Percentiles rank a stretch among this genome's conserved stretches.
Conservation (phyloP, 1,284 basidiomycete species). For the Prillingera fragicola region DNA sequence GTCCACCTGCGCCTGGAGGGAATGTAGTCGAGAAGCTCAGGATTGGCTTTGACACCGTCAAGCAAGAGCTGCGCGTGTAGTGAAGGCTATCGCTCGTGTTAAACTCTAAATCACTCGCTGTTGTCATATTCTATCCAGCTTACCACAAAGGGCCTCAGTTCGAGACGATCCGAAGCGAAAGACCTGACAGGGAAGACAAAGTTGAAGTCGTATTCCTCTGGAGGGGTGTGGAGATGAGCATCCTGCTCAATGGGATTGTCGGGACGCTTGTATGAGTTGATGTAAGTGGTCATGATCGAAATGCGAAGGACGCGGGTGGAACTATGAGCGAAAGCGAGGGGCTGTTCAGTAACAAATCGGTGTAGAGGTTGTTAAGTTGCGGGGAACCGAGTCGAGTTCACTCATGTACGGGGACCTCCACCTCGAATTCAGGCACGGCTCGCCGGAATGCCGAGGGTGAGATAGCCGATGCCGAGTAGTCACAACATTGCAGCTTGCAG, state of each 20-base stretch:
- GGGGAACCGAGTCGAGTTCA: too few relatives aligned
- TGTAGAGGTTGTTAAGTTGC: too few relatives aligned
- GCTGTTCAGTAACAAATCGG: too few relatives aligned
- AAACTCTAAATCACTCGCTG: too few relatives aligned
- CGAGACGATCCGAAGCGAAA: conserved; percentile 30
- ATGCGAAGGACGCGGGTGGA: too few relatives aligned
- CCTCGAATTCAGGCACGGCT: too few relatives aligned
- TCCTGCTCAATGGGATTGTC: conserved; percentile 12
- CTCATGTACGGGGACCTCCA: too few relatives aligned
- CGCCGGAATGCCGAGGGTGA: too few relatives aligned
- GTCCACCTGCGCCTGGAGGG: conserved; percentile 9
- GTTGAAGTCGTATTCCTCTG: conserved; percentile 44
- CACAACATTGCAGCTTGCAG: too few relatives aligned
- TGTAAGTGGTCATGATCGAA: conserved; percentile 8
- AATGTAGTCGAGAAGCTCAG: conserved; percentile 25
- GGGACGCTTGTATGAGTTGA: conserved; percentile 27
- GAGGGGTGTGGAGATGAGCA: conserved; percentile 28
- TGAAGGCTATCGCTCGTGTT: conserved; percentile 26
- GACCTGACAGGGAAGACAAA: conserved; percentile 33
- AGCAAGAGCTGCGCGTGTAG: conserved; percentile 31
- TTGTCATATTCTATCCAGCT: too few relatives aligned
- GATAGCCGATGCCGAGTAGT: too few relatives aligned
- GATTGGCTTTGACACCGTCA: conserved; percentile 23
- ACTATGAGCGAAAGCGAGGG: too few relatives aligned
- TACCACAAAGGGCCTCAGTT: conserved; percentile 22